Conservation (phyloP, 257 asterid genomes). For the Solanum paucissectum region DNA sequence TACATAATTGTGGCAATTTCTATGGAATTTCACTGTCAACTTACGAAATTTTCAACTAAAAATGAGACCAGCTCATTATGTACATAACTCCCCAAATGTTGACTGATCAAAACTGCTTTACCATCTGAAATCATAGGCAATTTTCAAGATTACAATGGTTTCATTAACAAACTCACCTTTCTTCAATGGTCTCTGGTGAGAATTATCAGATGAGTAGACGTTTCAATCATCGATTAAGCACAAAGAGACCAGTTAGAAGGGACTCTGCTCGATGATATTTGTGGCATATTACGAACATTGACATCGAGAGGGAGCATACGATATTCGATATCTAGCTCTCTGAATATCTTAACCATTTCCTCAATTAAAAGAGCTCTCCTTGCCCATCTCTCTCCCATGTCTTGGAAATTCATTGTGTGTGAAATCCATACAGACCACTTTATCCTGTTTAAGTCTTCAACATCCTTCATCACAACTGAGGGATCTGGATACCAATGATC, state of each 20-base stretch:
- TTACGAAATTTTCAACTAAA: neutral
- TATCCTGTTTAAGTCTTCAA: conserved; percentile 81
- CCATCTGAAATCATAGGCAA: neutral
- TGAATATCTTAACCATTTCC: conserved; percentile 65
- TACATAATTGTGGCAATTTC: neutral
- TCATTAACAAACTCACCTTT: neutral
- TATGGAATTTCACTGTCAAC: neutral
- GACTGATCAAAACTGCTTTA: neutral
- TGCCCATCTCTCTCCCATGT: conserved; percentile 83
- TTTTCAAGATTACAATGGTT: neutral
- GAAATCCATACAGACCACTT: conserved; percentile 69
- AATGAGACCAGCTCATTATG: neutral
- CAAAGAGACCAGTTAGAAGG: conserved; percentile 66
- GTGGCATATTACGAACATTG: conserved; percentile 67
- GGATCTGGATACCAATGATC: conserved; percentile 87
- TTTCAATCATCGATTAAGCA: conserved; percentile 1
- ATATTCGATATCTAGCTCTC: conserved; percentile 76
- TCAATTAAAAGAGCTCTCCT: conserved; percentile 67
- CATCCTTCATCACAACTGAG: conserved; percentile 61
- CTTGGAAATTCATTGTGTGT: conserved; percentile 75
- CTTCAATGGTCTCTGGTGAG: neutral
- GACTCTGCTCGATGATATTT: conserved; percentile 34
- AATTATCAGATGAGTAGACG: neutral
- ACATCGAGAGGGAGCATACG: conserved; percentile 68
- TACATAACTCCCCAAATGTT: neutral